Evolutionary conservation across 306 rosid genomes (phyloP), one percentile per base, ranked within the genome.

Genomic region (Glycine latifolia): DNA sequence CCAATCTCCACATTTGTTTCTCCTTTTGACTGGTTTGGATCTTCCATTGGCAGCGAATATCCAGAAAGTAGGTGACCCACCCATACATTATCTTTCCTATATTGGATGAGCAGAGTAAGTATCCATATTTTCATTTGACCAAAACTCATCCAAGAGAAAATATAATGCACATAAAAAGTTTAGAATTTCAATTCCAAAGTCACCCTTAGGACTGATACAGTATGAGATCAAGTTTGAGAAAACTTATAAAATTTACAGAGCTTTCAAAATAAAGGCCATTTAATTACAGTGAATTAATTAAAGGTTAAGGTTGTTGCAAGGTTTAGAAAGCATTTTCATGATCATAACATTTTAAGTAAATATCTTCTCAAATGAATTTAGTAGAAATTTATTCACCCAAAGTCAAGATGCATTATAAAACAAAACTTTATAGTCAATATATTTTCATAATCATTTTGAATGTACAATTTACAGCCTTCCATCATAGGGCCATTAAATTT

Each of bases 11-110:
- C 79, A 82, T 75, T 77, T 75, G 81, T 73, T 73, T 83, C 87
- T 63, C 67, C 87, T 85, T 88, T 91, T 71, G 94, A 84, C 69
- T 91, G 92, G 73, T 69, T 89, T 10, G 91, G 91, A 71, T 95
- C 98, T 85, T 95, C 99, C 99, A 93, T 95, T n/a, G 98, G 99
- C 82, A 95, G 53, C 41, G 97, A 85, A 88, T 95, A 95, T 79
- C 98, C 98, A 17, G 99, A 93, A 39, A 95, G 95, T 60, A 95
- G 90, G 91, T 95, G 99, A 82, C 98, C 97, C 67, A 91, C 98
- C 99, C 98, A 95, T 49, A 95, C 96, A 81, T 87, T 88, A n/a
- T 88, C 94, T 87, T 91, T 95, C 92, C 98, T 95, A 71, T 67
- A 69, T 81, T 46, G 73, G 50, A 86, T 65, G 79, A 85, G 79